phyloP scores from a whole-genome alignment of 2,329 filamentous ascomycete species.

The Ophiostoma triangulosporum region DNA sequence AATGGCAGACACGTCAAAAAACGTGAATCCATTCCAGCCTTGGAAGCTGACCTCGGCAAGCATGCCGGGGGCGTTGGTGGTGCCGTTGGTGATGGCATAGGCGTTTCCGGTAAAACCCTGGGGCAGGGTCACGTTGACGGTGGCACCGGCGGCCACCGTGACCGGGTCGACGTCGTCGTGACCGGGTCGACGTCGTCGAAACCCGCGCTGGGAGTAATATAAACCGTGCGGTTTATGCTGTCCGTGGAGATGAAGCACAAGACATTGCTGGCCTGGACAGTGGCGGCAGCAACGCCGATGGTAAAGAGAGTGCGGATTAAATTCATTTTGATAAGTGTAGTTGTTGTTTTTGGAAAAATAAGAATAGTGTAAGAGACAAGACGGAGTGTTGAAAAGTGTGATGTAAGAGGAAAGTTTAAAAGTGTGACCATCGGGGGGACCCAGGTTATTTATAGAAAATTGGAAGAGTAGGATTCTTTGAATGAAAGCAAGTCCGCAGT shows the following conservation, averaged over 20 bases:
- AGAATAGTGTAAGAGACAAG: too few relatives aligned
- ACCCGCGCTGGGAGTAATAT: slow-evolving; percentile 34
- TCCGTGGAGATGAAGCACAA: slow-evolving; percentile 49
- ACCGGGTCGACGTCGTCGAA: slow-evolving; percentile 21
- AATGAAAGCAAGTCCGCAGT: background rate
- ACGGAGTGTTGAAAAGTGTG: background rate
- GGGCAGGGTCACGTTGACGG: slow-evolving; percentile 25
- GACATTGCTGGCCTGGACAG: slow-evolving; percentile 30
- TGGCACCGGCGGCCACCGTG: slow-evolving; percentile 24
- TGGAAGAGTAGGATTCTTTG: background rate
- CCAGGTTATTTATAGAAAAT: background rate
- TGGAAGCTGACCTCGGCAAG: slow-evolving; percentile 25
- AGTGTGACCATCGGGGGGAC: slow-evolving; percentile 1
- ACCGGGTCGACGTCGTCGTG: slow-evolving; percentile 28
- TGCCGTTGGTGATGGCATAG: slow-evolving; percentile 22
- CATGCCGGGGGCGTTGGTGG: slow-evolving; percentile 23
- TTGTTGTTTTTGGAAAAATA: background rate
- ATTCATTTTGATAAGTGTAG: slow-evolving; percentile 3
- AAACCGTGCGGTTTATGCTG: slow-evolving; percentile 31
- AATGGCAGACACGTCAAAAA: slow-evolving; percentile 33
- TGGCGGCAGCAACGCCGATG: slow-evolving; percentile 13
- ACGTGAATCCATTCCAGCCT: slow-evolving; percentile 23
- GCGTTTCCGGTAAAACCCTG: slow-evolving; percentile 21
- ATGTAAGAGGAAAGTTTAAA: background rate
- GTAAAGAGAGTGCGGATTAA: slow-evolving; percentile 1